A percentile compares a stretch with the other conserved stretches of the same genome.
Evolutionary conservation across 345 rosid species (phyloP).

Genomic region (Ailanthus altissimus): DNA sequence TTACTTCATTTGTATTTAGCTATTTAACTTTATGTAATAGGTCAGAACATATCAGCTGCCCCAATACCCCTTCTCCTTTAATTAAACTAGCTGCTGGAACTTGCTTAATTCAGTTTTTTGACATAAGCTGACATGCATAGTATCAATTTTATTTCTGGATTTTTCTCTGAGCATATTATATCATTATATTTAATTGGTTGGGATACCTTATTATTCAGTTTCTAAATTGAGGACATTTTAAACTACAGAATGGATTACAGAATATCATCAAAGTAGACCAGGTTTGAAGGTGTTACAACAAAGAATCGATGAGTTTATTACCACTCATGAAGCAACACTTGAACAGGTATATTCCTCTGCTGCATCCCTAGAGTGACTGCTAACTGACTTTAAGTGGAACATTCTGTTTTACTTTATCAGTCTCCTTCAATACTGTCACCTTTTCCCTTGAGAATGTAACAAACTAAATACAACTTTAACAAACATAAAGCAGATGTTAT

Average conservation of each 20-base stretch:
- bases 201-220: slow-evolving; percentile 10
- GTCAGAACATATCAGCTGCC: too few species aligned
- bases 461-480: background rate
- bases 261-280: slow-evolving; percentile 72
- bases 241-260: slow-evolving; percentile 72
- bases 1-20: too few species aligned
- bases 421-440: background rate
- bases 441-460: background rate
- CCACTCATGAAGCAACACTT: slow-evolving; percentile 65
- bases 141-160: background rate
- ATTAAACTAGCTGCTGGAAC: too few species aligned
- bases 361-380: slow-evolving; percentile 5
- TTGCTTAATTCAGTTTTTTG: background rate
- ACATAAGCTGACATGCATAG: background rate
- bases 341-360: slow-evolving; percentile 55
- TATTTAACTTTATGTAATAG: too few species aligned
- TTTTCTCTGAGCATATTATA: background rate
- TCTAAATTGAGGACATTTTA: slow-evolving; percentile 19
- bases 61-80: too few species aligned
- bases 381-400: background rate
- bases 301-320: slow-evolving; percentile 80
- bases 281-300: slow-evolving; percentile 74
- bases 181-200: background rate
- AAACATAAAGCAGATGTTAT: background rate
- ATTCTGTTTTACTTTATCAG: background rate